These are phyloP conservation scores for Sanghuangporus sanghuang DNA, from an alignment of 1,284 basidiomycete species.

Conservation along the genomic window DNA sequence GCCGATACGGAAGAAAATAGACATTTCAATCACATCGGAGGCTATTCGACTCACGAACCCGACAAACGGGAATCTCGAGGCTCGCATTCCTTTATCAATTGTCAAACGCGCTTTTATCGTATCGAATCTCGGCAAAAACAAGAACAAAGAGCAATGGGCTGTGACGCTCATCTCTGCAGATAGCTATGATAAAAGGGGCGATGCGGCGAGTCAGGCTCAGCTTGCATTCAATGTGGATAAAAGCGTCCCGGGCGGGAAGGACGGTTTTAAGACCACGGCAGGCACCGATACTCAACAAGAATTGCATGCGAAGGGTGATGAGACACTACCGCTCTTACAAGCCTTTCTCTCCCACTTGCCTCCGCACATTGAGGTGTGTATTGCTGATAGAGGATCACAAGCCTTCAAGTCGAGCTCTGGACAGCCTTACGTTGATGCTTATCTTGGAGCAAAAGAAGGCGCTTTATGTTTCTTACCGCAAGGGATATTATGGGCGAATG, in stretches of 20 bases:
- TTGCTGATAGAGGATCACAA: neutral
- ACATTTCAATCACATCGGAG: constrained; percentile 47
- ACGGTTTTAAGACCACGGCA: constrained; percentile 33
- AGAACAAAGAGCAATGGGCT: constrained; percentile 58
- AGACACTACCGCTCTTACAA: constrained; percentile 43
- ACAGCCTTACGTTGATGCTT: constrained; percentile 59
- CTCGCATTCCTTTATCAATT: constrained; percentile 37
- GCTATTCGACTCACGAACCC: constrained; percentile 48
- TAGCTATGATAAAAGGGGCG: constrained; percentile 31
- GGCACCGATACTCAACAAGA: constrained; percentile 26
- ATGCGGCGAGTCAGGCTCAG: constrained; percentile 33
- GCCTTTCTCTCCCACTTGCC: constrained; percentile 48
- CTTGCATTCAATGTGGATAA: constrained; percentile 59
- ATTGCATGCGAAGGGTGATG: constrained; percentile 43
- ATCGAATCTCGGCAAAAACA: constrained; percentile 56
- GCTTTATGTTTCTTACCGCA: constrained; percentile 64
- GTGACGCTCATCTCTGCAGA: constrained; percentile 53
- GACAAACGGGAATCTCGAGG: constrained; percentile 38
- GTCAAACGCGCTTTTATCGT: constrained; percentile 57
- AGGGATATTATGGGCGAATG: constrained; percentile 69
- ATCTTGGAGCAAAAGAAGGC: constrained; percentile 62
- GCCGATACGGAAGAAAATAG: constrained; percentile 66
- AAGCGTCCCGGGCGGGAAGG: constrained; percentile 37
- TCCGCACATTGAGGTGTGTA: constrained; percentile 4
- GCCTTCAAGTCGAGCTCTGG: constrained; percentile 30